These are phyloP conservation scores for Ophiocordyceps camponoti-saundersi DNA, from an alignment of 2,329 filamentous ascomycete species.

Conservation along the genomic window DNA sequence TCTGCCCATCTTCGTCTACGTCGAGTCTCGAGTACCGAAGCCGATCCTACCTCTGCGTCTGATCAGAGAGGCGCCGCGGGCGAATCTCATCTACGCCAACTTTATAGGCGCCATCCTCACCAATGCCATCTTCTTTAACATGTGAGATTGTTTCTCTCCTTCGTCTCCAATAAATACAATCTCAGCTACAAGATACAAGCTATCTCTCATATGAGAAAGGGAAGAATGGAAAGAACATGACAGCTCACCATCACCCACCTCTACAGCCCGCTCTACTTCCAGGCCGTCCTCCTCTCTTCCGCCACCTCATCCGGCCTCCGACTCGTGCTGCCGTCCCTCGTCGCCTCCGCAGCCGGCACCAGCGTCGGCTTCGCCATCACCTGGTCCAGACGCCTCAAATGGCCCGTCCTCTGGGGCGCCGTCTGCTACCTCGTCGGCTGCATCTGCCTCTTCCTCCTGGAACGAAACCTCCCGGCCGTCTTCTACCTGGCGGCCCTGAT, in stretches of 20 bases:
- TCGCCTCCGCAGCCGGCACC: constrained; percentile 35
- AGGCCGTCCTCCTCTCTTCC: constrained; percentile 52
- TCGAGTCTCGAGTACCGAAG: constrained; percentile 29
- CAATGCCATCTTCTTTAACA: constrained; percentile 43
- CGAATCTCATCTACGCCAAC: constrained; percentile 40
- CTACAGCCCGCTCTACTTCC: constrained; percentile 53
- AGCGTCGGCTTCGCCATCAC: constrained; percentile 46
- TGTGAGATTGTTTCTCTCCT: constrained; percentile 16
- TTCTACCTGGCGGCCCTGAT: constrained; percentile 40
- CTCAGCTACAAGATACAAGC: no score
- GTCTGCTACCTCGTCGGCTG: constrained; percentile 31
- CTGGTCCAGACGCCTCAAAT: constrained; percentile 40
- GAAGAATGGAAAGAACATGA: neutral
- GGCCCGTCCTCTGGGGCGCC: constrained; percentile 35
- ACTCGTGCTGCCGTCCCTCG: constrained; percentile 46
- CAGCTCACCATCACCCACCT: no score
- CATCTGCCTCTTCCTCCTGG: constrained; percentile 29
- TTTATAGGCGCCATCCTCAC: constrained; percentile 30
- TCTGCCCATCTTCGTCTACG: constrained; percentile 33
- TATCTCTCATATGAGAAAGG: neutral
- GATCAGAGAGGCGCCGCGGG: constrained; percentile 30
- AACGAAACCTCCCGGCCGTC: constrained; percentile 29
- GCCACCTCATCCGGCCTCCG: constrained; percentile 58
- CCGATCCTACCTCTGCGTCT: constrained; percentile 45
- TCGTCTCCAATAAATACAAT: no score